Evolutionary conservation across 805 yeast species (phyloP).

Genomic region (Myxozyma neotropica): DNA sequence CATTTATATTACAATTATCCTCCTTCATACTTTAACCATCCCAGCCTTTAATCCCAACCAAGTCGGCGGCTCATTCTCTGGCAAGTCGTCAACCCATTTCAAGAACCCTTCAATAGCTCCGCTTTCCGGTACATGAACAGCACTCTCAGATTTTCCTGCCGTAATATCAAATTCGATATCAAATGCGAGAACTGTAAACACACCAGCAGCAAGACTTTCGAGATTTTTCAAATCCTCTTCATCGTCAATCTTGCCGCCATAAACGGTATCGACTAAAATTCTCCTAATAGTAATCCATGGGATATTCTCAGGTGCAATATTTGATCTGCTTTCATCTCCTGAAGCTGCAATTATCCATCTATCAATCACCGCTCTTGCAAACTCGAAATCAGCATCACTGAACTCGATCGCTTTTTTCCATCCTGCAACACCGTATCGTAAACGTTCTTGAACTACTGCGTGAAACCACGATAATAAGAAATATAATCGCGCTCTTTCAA

Average conservation of each 20-base stretch:
- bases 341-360: slow-evolving; percentile 44
- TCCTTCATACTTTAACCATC: slow-evolving; percentile 41
- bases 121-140: slow-evolving; percentile 55
- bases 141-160: slow-evolving; percentile 9
- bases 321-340: slow-evolving; percentile 36
- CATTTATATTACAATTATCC: neutral
- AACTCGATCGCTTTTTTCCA: slow-evolving; percentile 66
- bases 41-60: slow-evolving; percentile 58
- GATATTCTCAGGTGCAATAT: slow-evolving; percentile 51
- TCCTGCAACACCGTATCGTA: slow-evolving; percentile 64
- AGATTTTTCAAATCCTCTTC: slow-evolving; percentile 33
- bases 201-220: slow-evolving; percentile 28
- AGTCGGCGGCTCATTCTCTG: slow-evolving; percentile 53
- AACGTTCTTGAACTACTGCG: slow-evolving; percentile 59
- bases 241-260: slow-evolving; percentile 54
- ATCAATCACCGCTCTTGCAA: slow-evolving; percentile 52
- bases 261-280: slow-evolving; percentile 57
- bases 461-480: slow-evolving; percentile 73
- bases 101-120: slow-evolving; percentile 42
- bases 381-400: slow-evolving; percentile 68
- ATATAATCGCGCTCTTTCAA: slow-evolving; percentile 52
- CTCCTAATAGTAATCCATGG: slow-evolving; percentile 59
- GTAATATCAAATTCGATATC: slow-evolving; percentile 45
- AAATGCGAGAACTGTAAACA: slow-evolving; percentile 43
- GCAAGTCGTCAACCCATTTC: slow-evolving; percentile 57